A percentile compares a stretch with the other conserved stretches of the same genome.
Evolutionary conservation across 225 moss, liverwort and hornwort species (phyloP).

Genomic region (Polytrichum commune): DNA sequence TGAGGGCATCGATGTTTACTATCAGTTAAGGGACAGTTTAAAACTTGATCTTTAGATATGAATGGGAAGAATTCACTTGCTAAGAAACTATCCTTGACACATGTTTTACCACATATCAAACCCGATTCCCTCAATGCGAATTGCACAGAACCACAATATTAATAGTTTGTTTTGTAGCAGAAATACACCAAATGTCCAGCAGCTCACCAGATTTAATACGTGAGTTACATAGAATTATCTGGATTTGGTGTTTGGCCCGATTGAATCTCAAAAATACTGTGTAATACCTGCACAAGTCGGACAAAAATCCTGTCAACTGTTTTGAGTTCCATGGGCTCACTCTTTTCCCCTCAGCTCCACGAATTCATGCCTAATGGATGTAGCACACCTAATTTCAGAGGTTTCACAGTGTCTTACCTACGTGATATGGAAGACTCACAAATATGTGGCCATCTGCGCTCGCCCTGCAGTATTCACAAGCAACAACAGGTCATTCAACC

Average conservation of each 20-base stretch:
- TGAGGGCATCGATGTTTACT: no score
- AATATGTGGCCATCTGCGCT: conserved; percentile 89
- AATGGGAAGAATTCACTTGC: no score
- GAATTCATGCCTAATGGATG: no score
- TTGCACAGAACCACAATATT: not conserved
- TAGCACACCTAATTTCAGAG: not conserved
- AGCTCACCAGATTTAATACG: conserved; percentile 83
- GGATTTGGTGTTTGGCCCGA: conserved; percentile 94
- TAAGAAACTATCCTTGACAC: no score
- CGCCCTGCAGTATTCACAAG: conserved; percentile 52
- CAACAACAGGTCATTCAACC: not conserved
- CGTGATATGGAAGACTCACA: conserved; percentile 11
- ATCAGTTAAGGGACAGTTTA: no score
- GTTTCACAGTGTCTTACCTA: not conserved
- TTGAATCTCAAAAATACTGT: conserved; percentile 75
- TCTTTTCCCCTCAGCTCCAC: no score
- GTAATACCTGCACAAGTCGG: conserved; percentile 41
- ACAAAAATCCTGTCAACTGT: no score
- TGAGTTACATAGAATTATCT: conserved; percentile 92
- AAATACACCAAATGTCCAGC: not conserved
- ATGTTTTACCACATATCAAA: no score
- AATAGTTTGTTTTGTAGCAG: not conserved
- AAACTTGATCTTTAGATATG: no score
- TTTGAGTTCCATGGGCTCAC: no score
- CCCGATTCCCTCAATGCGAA: not conserved